Evolutionary conservation across 2,329 filamentous ascomycete genomes (phyloP), one percentile per base, ranked within the genome.

Genomic region (Penicillium janthinellum): DNA sequence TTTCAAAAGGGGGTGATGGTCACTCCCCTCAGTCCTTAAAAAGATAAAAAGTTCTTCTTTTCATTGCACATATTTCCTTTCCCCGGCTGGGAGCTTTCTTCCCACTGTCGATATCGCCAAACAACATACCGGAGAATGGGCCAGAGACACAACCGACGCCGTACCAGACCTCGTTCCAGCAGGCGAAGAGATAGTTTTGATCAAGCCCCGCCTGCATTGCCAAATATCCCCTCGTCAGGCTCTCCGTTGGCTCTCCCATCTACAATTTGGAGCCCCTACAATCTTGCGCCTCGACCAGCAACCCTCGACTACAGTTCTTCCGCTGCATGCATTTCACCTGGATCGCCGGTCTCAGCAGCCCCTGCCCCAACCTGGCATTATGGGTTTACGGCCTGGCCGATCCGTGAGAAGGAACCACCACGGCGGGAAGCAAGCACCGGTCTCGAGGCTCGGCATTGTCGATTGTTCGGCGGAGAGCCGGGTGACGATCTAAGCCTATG

Each of bases 141-240:
- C 68, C 78, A 80, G 65, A 77, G 77, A 64, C 78, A 81, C 64
- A 81, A 81, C 62, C 73, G 78, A 72, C 75, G 78, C 63, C 76
- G 77, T 53, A 78, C 75, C 61, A 75, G 78, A 62, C 74, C 75
- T 65, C 75, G 76, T 62, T 75, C 73, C 58, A 74, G 73, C 65
- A 73, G 76, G 61, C 68, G 70, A 64, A 67, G 55, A 63, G 67
- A 54, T 60, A 64, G 69, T 62, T 65, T 60, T 51, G 58, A 55
- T 54, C 62, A 57, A 61, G 56, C 37, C 12, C 20, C 17, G 31
- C 25, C 61, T 38, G 37, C 51, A 25, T 45, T 62, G 51, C 42
- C 58, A 41, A 54, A 49, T 62, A 37, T 31, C 50, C 56, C 59
- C n/a, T 12, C 39, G 41, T 44, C 60, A 10, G 45, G 34, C 28